These are phyloP conservation scores for Metschnikowia orientalis DNA, from an alignment of 805 yeast genomes.

Conservation along the genomic window DNA sequence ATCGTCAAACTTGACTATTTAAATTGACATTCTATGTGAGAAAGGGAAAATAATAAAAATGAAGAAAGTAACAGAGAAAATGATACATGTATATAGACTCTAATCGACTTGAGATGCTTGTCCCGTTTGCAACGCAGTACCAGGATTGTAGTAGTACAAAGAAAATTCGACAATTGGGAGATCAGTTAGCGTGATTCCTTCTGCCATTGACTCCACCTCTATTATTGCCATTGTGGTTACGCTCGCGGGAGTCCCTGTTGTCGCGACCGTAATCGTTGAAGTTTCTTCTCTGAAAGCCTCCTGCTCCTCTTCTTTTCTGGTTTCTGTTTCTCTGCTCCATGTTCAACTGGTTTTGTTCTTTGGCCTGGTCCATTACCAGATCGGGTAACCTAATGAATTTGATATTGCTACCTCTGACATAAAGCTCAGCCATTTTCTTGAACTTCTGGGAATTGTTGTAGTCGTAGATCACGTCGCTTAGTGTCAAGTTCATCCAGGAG, in stretches of 20 bases:
- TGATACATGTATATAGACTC: not conserved
- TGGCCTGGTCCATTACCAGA: constrained; percentile 69
- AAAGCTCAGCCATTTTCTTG: constrained; percentile 64
- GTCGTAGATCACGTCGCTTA: constrained; percentile 68
- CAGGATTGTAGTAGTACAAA: not conserved
- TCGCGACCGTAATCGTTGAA: constrained; percentile 26
- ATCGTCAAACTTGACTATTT: too few species aligned
- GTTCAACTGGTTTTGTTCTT: constrained; percentile 54
- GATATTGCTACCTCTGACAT: constrained; percentile 82
- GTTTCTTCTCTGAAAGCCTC: constrained; percentile 26
- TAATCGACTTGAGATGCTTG: too few species aligned
- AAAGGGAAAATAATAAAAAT: not conserved
- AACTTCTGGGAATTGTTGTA: constrained; percentile 58
- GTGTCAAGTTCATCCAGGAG: constrained; percentile 91
- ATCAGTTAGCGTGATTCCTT: constrained; percentile 11
- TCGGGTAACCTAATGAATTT: constrained; percentile 74
- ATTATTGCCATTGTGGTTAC: constrained; percentile 10
- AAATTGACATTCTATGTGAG: not conserved
- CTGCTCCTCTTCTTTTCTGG: constrained; percentile 38
- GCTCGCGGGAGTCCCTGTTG: constrained; percentile 12
- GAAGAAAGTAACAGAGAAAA: not conserved
- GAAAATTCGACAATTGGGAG: too few species aligned
- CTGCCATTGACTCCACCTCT: constrained; percentile 11
- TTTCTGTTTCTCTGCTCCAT: constrained; percentile 47
- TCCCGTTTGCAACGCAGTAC: not conserved